Evolutionary conservation across 768 basidiomycete species (phyloP).

Genomic region (Pulveroboletus sp.): DNA sequence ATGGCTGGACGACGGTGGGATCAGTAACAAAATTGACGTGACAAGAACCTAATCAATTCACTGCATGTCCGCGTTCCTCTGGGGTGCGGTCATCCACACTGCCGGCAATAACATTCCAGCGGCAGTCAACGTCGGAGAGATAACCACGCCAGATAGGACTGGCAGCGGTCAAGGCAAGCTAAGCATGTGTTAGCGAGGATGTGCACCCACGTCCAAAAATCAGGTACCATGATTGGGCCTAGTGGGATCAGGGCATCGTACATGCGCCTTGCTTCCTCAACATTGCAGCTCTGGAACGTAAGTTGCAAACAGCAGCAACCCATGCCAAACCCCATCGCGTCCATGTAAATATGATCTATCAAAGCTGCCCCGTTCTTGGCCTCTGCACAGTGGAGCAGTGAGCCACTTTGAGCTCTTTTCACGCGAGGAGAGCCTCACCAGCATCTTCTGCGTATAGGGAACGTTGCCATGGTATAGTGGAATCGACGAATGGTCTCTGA

Average conservation of each 20-base stretch:
- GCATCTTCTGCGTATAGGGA: constrained; percentile 78
- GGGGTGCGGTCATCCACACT: constrained; percentile 96
- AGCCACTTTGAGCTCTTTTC: constrained; percentile 3
- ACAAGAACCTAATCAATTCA: constrained; percentile 44
- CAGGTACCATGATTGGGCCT: constrained; percentile 85
- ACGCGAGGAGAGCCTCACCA: constrained; percentile 43
- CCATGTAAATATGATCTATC: constrained; percentile 90
- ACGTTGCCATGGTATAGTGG: constrained; percentile 86
- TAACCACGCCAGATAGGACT: constrained; percentile 94
- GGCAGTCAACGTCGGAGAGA: constrained; percentile 93
- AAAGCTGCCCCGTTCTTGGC: constrained; percentile 87
- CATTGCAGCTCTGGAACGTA: constrained; percentile 95
- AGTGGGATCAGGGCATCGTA: constrained; percentile 97
- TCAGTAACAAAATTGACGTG: constrained; percentile 5
- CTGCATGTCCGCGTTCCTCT: constrained; percentile 76
- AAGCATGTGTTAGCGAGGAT: constrained; percentile 8
- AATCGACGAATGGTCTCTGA: constrained; percentile 85
- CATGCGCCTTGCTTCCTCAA: constrained; percentile 84
- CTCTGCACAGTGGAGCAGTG: constrained; percentile 41
- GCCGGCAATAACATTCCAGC: constrained; percentile 99
- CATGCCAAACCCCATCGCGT: constrained; percentile 99
- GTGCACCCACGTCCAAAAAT: neutral
- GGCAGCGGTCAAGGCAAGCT: constrained; percentile 92
- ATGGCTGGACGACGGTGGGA: constrained; percentile 46
- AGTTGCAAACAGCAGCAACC: constrained; percentile 97